A percentile compares a stretch with the other conserved stretches of the same genome.
These are phyloP conservation scores for Coffea humblotiana DNA, from an alignment of 305 asterid genomes.

Conservation along the genomic window DNA sequence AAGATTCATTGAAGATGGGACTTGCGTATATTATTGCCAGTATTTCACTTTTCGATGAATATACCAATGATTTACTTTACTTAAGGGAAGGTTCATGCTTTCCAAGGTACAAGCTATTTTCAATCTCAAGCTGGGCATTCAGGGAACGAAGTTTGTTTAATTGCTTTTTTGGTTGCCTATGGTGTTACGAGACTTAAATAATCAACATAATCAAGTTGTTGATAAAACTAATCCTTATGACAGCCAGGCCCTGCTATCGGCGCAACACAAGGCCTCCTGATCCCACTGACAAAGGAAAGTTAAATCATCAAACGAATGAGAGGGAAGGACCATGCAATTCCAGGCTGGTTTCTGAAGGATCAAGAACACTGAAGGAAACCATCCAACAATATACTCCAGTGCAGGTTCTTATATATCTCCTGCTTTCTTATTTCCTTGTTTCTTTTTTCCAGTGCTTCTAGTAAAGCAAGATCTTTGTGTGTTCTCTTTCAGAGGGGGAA, in stretches of 20 bases:
- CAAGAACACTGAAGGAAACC: conserved; percentile 62
- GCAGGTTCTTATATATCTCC: conserved; percentile 43
- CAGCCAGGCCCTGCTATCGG: conserved; percentile 91
- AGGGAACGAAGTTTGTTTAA: neutral
- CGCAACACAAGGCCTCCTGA: conserved; percentile 35
- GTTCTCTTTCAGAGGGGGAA: no score
- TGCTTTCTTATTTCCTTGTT: no score
- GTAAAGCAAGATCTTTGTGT: no score
- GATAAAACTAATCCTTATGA: conserved; percentile 39
- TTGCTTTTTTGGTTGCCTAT: neutral
- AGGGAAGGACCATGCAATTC: conserved; percentile 48
- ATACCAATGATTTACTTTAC: conserved; percentile 70
- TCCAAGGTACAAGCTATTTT: conserved; percentile 55
- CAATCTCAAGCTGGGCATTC: neutral
- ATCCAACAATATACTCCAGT: conserved; percentile 64
- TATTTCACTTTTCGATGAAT: conserved; percentile 75
- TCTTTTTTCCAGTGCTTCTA: no score
- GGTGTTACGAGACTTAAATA: neutral
- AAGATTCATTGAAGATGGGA: conserved; percentile 75
- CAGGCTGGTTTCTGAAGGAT: conserved; percentile 66
- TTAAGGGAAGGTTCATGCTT: conserved; percentile 85
- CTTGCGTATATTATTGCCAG: conserved; percentile 67
- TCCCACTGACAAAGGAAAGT: conserved; percentile 38
- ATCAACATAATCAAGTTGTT: conserved; percentile 3
- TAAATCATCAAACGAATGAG: conserved; percentile 42